Base-by-base conservation (phyloP, 495 filamentous ascomycete genomes). In the Amphirosellinia nigrospora region DNA sequence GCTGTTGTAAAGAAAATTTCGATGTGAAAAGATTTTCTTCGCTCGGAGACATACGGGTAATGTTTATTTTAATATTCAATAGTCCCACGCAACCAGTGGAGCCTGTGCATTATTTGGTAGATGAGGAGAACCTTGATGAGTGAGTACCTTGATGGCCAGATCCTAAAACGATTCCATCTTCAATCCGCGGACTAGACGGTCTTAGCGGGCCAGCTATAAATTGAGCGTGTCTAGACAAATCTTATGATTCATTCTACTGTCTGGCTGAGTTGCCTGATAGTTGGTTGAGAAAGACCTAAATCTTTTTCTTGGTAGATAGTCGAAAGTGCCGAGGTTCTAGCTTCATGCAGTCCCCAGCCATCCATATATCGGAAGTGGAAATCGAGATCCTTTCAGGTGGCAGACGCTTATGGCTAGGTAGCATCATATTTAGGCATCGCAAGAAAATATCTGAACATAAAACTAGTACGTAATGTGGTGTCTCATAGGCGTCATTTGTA, bases 121-220 rank as follows among this genome's bases (percentile, higher is more conserved):
- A 58, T 58, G 55, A 58, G 3, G 55, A 58, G 55, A 58, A 58
- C 55, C 55, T 58, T 58, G 55, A 58, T 58, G 55, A 58, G 55
- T 19, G 38, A 58, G 55, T 19, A 58, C 55, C 55, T 58, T 58
- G 55, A 58, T 58, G 55, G 55, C n/a, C 32, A 56, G 1, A 56
- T 55, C 6, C 28, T 8, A n/a, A 19, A 34, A 15, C 53, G 2
- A 16, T 34, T 15, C 53, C 53, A 3, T 36, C 30, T 36, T 19
- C 32, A 19, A 21, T 36, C 19, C 30, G 53, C 32, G 30, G n/a
- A 36, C 30, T 8, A 34, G 30, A 36, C n/a, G 53, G 16, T 58
- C 36, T 58, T 34, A 58, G 32, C 32, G 32, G 55, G 30, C 16
- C 55, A 2, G 4, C 6, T 30, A 30, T 13, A 10, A 15, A 53